A percentile compares a stretch with the other conserved stretches of the same genome.
Evolutionary conservation across 495 filamentous ascomycete genomes (phyloP).

Genomic region (Penicillium roqueforti): DNA sequence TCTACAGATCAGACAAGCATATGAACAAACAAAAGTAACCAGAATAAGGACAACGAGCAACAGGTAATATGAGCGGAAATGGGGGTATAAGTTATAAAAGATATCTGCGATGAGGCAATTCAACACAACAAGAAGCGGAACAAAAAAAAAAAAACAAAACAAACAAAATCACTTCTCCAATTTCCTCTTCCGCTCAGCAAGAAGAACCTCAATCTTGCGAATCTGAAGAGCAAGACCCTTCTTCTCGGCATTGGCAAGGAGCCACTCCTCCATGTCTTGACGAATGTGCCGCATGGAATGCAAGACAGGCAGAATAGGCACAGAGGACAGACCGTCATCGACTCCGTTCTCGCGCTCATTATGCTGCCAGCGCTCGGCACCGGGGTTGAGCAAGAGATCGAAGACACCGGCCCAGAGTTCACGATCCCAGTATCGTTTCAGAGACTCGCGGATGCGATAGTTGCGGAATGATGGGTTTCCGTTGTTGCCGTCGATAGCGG

Average conservation of each 20-base stretch:
- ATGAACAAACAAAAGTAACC: background rate
- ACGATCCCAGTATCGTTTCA: slow-evolving; percentile 94
- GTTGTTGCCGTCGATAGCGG: slow-evolving; percentile 42
- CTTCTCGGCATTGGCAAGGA: slow-evolving; percentile 77
- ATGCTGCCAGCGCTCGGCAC: slow-evolving; percentile 42
- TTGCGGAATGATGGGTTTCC: slow-evolving; percentile 32
- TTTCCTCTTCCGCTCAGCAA: slow-evolving; percentile 63
- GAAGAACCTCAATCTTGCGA: slow-evolving; percentile 60
- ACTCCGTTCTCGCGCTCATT: slow-evolving; percentile 55
- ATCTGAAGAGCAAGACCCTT: slow-evolving; percentile 57
- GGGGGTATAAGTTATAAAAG: slow-evolving; percentile 9
- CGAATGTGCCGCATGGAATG: slow-evolving; percentile 61
- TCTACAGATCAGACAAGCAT: slow-evolving; percentile 1
- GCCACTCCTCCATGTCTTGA: slow-evolving; percentile 79
- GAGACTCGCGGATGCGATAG: slow-evolving; percentile 65
- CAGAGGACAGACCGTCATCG: background rate
- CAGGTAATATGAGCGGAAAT: background rate
- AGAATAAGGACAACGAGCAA: background rate
- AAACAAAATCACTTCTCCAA: slow-evolving; percentile 31
- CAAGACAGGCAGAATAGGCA: slow-evolving; percentile 57
- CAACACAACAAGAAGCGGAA: slow-evolving; percentile 9
- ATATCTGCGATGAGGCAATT: background rate
- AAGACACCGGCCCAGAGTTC: slow-evolving; percentile 85
- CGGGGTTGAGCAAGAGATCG: slow-evolving; percentile 82
- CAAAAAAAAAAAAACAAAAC: slow-evolving; percentile 6